Percentiles rank a stretch among this genome's conserved stretches.
Conservation (phyloP, 139 green algal genomes). For the Choricystis sp. region DNA sequence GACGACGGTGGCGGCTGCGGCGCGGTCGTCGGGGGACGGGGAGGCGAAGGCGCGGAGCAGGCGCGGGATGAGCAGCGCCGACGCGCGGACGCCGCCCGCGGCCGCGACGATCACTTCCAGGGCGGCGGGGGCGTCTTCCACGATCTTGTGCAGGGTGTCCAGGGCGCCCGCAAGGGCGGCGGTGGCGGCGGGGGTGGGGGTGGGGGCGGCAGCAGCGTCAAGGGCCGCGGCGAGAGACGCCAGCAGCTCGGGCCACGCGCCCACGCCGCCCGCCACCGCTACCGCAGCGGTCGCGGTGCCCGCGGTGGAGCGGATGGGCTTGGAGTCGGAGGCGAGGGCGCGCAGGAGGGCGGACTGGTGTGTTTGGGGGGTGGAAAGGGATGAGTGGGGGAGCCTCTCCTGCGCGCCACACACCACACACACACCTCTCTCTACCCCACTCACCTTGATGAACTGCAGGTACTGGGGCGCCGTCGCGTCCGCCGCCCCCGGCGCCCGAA, state of each 20-base stretch:
- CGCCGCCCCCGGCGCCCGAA: slow-evolving; percentile 44
- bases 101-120: neutral
- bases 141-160: slow-evolving; percentile 77
- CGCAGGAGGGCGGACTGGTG: slow-evolving; percentile 47
- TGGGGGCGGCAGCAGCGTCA: slow-evolving; percentile 4
- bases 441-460: slow-evolving; percentile 62
- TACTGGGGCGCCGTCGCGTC: slow-evolving; percentile 22
- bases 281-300: slow-evolving; percentile 46
- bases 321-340: slow-evolving; percentile 34
- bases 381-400: no score
- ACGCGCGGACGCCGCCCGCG: slow-evolving; percentile 1
- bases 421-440: no score
- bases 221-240: slow-evolving; percentile 30
- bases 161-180: slow-evolving; percentile 64
- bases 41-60: slow-evolving; percentile 43
- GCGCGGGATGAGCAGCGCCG: slow-evolving; percentile 42
- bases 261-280: slow-evolving; percentile 30
- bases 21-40: slow-evolving; percentile 18
- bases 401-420: no score
- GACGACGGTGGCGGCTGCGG: slow-evolving; percentile 31
- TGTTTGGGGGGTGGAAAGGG: no score
- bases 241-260: slow-evolving; percentile 67
- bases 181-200: neutral
- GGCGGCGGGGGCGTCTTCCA: slow-evolving; percentile 31
- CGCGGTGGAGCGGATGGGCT: slow-evolving; percentile 61